phyloP scores from a whole-genome alignment of 768 basidiomycete genomes.

The Lepiota subincarnata region DNA sequence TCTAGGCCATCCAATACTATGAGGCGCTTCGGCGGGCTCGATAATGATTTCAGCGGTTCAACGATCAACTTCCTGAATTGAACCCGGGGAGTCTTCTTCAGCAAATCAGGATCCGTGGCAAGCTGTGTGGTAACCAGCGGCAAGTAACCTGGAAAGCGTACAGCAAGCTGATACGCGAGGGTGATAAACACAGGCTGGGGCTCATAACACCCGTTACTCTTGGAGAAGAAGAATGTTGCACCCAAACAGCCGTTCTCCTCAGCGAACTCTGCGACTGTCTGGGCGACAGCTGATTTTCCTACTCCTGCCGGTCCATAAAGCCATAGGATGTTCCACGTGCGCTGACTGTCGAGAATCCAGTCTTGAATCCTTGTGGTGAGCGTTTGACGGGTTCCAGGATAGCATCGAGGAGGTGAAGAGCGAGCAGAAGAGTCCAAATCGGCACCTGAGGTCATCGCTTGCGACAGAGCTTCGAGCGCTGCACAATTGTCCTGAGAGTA shows the following conservation, averaged over 20 bases:
- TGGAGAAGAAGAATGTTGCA: conserved; percentile 5
- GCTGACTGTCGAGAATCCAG: not conserved
- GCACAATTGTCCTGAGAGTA: too few species aligned
- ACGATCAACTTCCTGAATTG: not conserved
- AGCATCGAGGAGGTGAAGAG: not conserved
- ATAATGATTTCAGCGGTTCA: not conserved
- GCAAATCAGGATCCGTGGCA: not conserved
- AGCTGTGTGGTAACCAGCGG: not conserved
- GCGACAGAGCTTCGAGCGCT: too few species aligned
- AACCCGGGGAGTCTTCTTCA: not conserved
- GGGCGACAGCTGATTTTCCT: conserved; percentile 3
- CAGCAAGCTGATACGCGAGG: conserved; percentile 1
- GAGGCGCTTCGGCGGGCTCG: not conserved
- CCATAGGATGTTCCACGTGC: not conserved
- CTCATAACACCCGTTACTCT: not conserved
- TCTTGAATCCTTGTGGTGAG: not conserved
- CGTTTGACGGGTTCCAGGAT: not conserved
- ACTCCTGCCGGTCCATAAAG: conserved; percentile 4
- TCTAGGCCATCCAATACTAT: conserved; percentile 12
- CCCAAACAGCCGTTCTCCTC: not conserved
- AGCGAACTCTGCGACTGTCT: not conserved
- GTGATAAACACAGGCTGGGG: not conserved
- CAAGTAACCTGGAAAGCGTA: not conserved
- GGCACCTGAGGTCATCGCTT: not conserved
- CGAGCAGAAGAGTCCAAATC: not conserved